Evolutionary conservation across 2,329 filamentous ascomycete species (phyloP).

Genomic region (Tolypocladium cylindrosporum): DNA sequence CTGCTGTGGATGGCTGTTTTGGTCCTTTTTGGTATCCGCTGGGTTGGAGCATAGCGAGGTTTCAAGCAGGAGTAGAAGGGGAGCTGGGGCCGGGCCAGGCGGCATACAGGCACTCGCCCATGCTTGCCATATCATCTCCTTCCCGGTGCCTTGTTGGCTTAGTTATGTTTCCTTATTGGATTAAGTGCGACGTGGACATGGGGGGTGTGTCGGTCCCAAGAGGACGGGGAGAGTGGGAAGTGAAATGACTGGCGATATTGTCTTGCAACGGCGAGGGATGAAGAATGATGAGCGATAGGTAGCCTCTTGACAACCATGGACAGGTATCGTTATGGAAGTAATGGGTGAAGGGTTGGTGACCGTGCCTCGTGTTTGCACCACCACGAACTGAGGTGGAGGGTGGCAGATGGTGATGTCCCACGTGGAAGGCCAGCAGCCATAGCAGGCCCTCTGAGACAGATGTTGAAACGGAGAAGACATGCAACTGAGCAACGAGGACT

Average conservation of each 20-base stretch:
- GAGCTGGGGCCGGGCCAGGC: neutral
- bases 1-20: neutral
- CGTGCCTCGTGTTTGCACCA: neutral
- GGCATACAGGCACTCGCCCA: slow-evolving; percentile 3
- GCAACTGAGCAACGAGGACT: neutral
- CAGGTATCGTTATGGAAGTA: neutral
- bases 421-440: neutral
- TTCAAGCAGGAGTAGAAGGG: slow-evolving; percentile 3
- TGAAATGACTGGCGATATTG: neutral
- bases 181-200: neutral
- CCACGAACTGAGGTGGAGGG: no score
- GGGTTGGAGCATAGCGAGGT: slow-evolving; percentile 4
- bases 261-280: neutral
- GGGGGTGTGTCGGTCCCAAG: neutral
- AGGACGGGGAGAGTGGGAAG: neutral
- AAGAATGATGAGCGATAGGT: neutral
- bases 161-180: neutral
- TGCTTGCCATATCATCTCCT: neutral
- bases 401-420: neutral
- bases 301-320: neutral
- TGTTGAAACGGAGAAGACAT: no score
- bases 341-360: neutral
- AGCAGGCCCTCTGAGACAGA: neutral
- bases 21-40: neutral
- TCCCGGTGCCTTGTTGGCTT: neutral